Evolutionary conservation across 495 filamentous ascomycete genomes (phyloP), one percentile per base, ranked within the genome.

Genomic region (Mycothermus thermophilus): DNA sequence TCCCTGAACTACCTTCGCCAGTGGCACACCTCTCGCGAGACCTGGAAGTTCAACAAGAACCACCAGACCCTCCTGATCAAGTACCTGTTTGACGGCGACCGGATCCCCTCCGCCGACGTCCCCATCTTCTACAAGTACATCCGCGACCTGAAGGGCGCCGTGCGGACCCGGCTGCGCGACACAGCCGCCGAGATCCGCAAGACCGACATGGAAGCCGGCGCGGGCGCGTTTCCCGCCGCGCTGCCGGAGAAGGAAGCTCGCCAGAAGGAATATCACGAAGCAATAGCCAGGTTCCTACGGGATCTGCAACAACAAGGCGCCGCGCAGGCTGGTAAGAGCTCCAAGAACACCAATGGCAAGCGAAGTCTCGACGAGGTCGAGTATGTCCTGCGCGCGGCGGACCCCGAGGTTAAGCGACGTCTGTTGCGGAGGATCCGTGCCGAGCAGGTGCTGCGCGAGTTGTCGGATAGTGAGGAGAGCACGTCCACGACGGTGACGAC

Each of bases 11-110:
- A 93, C 52, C 65, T 94, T 14, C 67, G 62, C 16, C 66, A 69
- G 51, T 87, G 82, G 67, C 60, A 78, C 52, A 69, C 67, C 27
- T 64, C 72, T 30, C 75, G 71, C 27, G 55, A 64, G 0, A 62
- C 58, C 24, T 94, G 86, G 86, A 94, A 93, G 56, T 94, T 94
- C 62, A 87, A 87, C 63, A 94, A 94, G 62, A 79, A 77, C 36
- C 71, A 80, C 50, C 83, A 93, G 59, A 80, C 74, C 11, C 71
- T 79, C 36, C 58, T 94, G 11, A 71, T 94, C 54, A 87, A 86
- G 59, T 74, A 90, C 51, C 55, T 82, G 15, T 82, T 87, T 47
- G 74, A 80, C 37, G 51, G 74, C 30, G 62, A 74, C 31, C 69
- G 55, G 37, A 41, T 93, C 12, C 82, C 83, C 0, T 55, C 73